A percentile compares a stretch with the other conserved stretches of the same genome.
These are phyloP conservation scores for Aureobasidium leucospermi DNA, from an alignment of 2,329 filamentous ascomycete genomes.

Conservation along the genomic window DNA sequence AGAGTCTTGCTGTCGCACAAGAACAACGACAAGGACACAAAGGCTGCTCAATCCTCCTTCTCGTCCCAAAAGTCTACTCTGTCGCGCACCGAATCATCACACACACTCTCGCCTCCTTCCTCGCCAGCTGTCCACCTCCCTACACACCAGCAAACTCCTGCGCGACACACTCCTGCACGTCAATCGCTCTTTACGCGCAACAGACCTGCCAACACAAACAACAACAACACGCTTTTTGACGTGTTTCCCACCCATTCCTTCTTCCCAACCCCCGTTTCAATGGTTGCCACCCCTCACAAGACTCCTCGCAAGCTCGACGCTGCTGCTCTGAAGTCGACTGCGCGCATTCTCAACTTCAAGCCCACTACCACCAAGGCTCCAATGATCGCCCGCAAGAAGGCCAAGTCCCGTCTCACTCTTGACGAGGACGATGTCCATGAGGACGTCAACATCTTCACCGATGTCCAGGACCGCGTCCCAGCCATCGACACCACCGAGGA, in stretches of 20 bases:
- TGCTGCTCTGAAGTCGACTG: conserved; percentile 39
- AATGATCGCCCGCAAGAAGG: conserved; percentile 50
- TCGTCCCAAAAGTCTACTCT: conserved; percentile 18
- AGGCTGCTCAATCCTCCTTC: neutral
- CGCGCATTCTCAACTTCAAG: conserved; percentile 48
- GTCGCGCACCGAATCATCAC: conserved; percentile 33
- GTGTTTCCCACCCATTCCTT: conserved; percentile 4
- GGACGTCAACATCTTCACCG: conserved; percentile 65
- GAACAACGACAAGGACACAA: neutral
- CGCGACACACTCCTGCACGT: conserved; percentile 4
- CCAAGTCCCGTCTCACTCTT: conserved; percentile 25
- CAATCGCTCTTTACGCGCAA: conserved; percentile 6
- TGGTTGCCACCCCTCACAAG: conserved; percentile 72
- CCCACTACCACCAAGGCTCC: conserved; percentile 51
- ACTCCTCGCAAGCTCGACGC: conserved; percentile 59
- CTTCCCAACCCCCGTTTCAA: conserved; percentile 24
- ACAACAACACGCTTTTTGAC: neutral
- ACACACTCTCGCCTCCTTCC: conserved; percentile 36
- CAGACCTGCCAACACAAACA: neutral
- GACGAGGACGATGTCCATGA: conserved; percentile 19
- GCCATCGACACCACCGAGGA: conserved; percentile 56
- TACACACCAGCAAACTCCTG: neutral
- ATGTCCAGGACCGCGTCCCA: conserved; percentile 69
- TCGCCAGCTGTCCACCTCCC: conserved; percentile 23
- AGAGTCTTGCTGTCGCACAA: conserved; percentile 38